Conservation (phyloP, 2,329 filamentous ascomycete genomes). For the Amphichorda felina region DNA sequence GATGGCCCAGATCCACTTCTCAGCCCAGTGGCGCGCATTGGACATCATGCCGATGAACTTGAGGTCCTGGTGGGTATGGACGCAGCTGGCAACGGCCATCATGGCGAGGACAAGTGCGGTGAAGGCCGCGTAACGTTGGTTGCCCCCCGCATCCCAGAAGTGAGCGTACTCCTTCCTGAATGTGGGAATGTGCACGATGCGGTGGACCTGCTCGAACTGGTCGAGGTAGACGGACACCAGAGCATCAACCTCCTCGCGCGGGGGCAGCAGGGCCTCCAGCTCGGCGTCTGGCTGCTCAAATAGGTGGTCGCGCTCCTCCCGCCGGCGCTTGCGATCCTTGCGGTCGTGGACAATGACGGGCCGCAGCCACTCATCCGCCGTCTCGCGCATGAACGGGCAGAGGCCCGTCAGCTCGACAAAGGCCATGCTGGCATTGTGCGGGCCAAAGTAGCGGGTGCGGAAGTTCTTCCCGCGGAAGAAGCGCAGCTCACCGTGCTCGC, state of each 20-base stretch:
- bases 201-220: conserved; percentile 42
- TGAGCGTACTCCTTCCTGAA: conserved; percentile 42
- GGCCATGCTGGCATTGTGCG: conserved; percentile 48
- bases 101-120: conserved; percentile 48
- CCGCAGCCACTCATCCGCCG: conserved; percentile 47
- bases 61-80: conserved; percentile 37
- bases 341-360: conserved; percentile 42
- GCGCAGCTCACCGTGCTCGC: conserved; percentile 39
- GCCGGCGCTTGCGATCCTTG: conserved; percentile 43
- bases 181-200: conserved; percentile 47
- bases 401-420: conserved; percentile 46
- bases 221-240: conserved; percentile 38
- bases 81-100: conserved; percentile 45
- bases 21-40: conserved; percentile 39
- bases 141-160: conserved; percentile 37
- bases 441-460: conserved; percentile 47
- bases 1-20: conserved; percentile 43
- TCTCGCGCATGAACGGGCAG: conserved; percentile 50
- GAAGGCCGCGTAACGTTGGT: conserved; percentile 36
- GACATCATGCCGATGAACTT: conserved; percentile 48
- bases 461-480: conserved; percentile 49
- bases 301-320: conserved; percentile 37
- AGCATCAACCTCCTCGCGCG: conserved; percentile 34
- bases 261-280: conserved; percentile 37
- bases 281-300: conserved; percentile 33